Conservation (phyloP, 139 green algal genomes). For the Micromonas commoda region DNA sequence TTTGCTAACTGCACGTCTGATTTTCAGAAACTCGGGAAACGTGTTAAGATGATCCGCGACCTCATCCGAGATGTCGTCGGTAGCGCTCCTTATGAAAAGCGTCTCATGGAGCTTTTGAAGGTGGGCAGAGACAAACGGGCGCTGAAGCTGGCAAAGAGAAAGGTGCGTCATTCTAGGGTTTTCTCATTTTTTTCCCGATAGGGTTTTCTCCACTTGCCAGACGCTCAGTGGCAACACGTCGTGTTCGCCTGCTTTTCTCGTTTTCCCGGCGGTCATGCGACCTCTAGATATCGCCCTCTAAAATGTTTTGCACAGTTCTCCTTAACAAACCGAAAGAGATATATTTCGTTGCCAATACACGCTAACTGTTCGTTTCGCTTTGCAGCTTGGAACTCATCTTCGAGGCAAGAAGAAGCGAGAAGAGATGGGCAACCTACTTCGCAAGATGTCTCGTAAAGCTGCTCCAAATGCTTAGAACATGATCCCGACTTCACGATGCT, state of each 20-base stretch:
- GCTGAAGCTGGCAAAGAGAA: constrained; percentile 71
- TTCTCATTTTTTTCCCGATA: too few species aligned
- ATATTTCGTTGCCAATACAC: too few species aligned
- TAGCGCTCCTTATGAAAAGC: constrained; percentile 89
- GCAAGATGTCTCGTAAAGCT: constrained; percentile 11
- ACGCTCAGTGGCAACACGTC: neutral
- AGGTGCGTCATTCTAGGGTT: constrained; percentile 37
- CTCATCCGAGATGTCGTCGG: constrained; percentile 85
- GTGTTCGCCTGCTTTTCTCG: neutral
- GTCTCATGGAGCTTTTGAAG: constrained; percentile 87
- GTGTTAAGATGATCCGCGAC: constrained; percentile 74
- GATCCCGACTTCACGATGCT: too few species aligned
- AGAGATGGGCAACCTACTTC: constrained; percentile 51
- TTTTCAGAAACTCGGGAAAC: constrained; percentile 46
- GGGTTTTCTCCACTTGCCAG: too few species aligned
- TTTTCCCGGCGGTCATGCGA: neutral
- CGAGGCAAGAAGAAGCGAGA: constrained; percentile 91
- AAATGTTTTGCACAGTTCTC: neutral
- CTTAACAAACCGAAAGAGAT: neutral
- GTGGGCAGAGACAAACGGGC: constrained; percentile 79
- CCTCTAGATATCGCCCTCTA: neutral
- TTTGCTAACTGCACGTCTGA: neutral
- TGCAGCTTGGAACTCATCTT: constrained; percentile 72
- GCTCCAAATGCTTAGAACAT: neutral
- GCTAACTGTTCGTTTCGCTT: neutral